Conservation (phyloP, 306 rosid species). For the Trifolium dubium region DNA sequence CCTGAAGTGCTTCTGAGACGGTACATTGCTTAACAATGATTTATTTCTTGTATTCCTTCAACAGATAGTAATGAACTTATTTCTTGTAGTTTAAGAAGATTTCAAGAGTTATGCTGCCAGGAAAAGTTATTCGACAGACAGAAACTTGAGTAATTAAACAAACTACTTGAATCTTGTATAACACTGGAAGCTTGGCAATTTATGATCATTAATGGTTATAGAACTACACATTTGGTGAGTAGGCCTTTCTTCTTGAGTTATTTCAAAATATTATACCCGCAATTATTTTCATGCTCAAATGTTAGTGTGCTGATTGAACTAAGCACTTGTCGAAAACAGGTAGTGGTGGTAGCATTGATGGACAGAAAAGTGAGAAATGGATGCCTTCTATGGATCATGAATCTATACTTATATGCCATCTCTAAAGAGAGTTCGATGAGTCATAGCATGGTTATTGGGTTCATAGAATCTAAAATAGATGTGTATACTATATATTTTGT, state of each 20-base stretch:
- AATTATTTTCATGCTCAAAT: conserved; percentile 14
- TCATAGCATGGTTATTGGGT: conserved; percentile 27
- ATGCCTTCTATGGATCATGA: conserved; percentile 40
- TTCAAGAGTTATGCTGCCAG: conserved; percentile 59
- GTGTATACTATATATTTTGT: background rate
- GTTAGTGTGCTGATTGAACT: conserved; percentile 6
- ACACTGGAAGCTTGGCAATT: conserved; percentile 28
- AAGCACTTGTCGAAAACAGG: conserved; percentile 29
- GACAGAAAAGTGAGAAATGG: conserved; percentile 8
- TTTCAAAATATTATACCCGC: background rate
- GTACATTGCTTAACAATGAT: conserved; percentile 45
- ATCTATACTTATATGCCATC: conserved; percentile 37
- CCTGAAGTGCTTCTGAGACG: conserved; percentile 72
- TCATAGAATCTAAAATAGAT: background rate
- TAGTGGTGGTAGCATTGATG: conserved; percentile 12
- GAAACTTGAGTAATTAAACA: conserved; percentile 25
- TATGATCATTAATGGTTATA: conserved; percentile 4
- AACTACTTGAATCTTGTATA: conserved; percentile 26
- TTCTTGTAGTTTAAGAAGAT: conserved; percentile 63
- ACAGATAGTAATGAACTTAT: conserved; percentile 33
- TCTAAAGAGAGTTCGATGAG: conserved; percentile 46
- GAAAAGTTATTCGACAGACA: conserved; percentile 35
- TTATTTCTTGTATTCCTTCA: conserved; percentile 21
- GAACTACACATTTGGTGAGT: conserved; percentile 32
- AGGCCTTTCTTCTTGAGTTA: conserved; percentile 13